phyloP scores from a whole-genome alignment of 371 early-diverging fungal species.

The Mortierella sp. region DNA sequence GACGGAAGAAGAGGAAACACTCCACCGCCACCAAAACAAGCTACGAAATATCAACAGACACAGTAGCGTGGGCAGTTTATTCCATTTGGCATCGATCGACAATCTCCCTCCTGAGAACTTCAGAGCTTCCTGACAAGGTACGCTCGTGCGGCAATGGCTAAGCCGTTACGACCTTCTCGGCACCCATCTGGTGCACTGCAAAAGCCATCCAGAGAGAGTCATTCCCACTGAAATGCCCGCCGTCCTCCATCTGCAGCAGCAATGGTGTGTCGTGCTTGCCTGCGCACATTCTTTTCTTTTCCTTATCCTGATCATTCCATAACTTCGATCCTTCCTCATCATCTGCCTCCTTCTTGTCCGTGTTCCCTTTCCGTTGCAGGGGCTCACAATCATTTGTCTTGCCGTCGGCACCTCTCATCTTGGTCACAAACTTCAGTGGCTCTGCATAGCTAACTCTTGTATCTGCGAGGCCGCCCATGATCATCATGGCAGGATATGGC shows the following conservation, averaged over 20 bases:
- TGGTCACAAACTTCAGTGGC: constrained; percentile 66
- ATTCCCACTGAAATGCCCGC: constrained; percentile 49
- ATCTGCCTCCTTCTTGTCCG: not conserved
- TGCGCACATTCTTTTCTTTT: constrained; percentile 29
- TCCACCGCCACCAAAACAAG: too few species aligned
- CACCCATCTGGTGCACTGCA: constrained; percentile 35
- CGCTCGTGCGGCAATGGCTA: too few species aligned
- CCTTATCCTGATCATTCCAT: not conserved
- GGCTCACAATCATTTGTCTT: constrained; percentile 49
- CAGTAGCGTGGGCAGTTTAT: too few species aligned
- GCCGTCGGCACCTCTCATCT: constrained; percentile 53
- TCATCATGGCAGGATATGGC: constrained; percentile 55
- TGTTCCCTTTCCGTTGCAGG: not conserved
- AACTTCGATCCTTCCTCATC: not conserved
- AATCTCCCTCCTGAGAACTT: too few species aligned
- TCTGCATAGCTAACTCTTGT: constrained; percentile 63
- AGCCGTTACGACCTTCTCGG: constrained; percentile 10
- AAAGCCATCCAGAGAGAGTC: constrained; percentile 52
- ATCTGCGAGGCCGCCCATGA: constrained; percentile 61
- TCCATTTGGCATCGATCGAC: too few species aligned
- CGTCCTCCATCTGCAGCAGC: constrained; percentile 55
- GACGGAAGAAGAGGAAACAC: too few species aligned
- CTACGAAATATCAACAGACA: too few species aligned
- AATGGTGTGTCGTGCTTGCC: constrained; percentile 47
- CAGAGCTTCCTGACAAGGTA: too few species aligned